phyloP scores from a whole-genome alignment of 805 yeast genomes.

The Spathaspora girioi region DNA sequence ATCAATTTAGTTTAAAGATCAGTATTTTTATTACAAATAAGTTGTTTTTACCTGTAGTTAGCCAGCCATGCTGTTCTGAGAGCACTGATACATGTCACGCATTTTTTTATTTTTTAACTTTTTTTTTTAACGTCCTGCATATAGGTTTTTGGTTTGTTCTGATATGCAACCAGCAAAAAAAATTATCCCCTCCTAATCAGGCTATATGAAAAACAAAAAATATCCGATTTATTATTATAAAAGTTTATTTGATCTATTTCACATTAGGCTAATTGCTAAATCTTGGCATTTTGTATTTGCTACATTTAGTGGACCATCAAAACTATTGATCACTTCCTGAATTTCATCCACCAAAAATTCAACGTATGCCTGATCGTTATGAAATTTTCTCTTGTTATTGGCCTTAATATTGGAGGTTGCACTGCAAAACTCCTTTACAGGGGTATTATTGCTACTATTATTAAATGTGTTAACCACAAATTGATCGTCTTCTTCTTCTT shows the following conservation, averaged over 20 bases:
- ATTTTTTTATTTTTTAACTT: too few relatives aligned
- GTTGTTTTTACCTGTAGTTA: background rate
- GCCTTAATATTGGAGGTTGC: background rate
- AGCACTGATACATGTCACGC: too few relatives aligned
- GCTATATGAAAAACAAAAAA: background rate
- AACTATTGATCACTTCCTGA: constrained; percentile 4
- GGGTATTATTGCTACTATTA: background rate
- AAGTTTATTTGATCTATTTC: background rate
- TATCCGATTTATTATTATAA: background rate
- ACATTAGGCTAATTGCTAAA: constrained; percentile 8
- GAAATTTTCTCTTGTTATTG: background rate
- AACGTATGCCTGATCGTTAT: constrained; percentile 11
- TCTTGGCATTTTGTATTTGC: constrained; percentile 10
- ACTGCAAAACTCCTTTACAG: background rate
- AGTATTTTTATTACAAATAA: background rate
- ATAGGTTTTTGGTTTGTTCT: too few relatives aligned
- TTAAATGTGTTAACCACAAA: background rate
- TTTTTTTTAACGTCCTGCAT: too few relatives aligned
- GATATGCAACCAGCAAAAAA: constrained; percentile 1
- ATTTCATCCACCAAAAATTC: constrained; percentile 10
- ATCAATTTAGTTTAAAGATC: background rate
- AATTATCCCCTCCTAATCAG: background rate
- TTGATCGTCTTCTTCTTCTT: background rate
- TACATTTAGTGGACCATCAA: constrained; percentile 5
- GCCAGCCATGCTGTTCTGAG: constrained; percentile 4